Evolutionary conservation across 1,139 yeast genomes (phyloP), one percentile per base, ranked within the genome.

Genomic region (Yamadazyma jaroonii): DNA sequence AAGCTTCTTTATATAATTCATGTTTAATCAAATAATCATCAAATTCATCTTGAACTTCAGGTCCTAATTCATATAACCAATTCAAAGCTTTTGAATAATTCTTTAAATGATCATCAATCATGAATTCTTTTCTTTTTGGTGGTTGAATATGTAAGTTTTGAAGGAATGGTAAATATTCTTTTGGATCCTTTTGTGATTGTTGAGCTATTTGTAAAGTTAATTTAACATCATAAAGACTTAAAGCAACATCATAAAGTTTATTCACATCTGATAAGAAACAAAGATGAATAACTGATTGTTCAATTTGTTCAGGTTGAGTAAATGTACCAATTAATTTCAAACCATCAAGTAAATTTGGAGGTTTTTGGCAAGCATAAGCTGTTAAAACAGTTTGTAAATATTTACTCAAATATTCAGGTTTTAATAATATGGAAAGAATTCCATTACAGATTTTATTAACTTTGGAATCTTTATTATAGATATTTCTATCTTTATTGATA

Each of bases 181-280:
- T 88, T 21, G 99, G 99, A 64, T 94, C 99, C 72, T 84, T 89
- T 60, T 92, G 97, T 0, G 97, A 89, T 55, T 89, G 92, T 58
- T 94, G 97, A 0, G 98, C 98, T 46, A 94, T 81, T 9, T 77
- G 72, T 42, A 94, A 70, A 0, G 98, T 79, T 48, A 90, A 66
- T 43, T 81, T 81, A 29, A 94, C 81, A 57, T 92, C 86, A 54
- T 94, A 94, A 25, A 86, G 67, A 1, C 95, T 86, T 44, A 92
- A 72, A 0, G 97, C 86, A 12, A 84, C 81, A 37, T 81, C 74
- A 61, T 90, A 92, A 24, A 92, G 70, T 46, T 78, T 69, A 54
- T 88, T 88, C 25, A 89, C 95, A 61, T 92, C 99, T 54, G 86
- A 92, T 43, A 94, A 67, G 70, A 90, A 92, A 50, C 97, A 88